Conservation (phyloP, 2,329 filamentous ascomycete species). For the Penicillium brevicompactum region DNA sequence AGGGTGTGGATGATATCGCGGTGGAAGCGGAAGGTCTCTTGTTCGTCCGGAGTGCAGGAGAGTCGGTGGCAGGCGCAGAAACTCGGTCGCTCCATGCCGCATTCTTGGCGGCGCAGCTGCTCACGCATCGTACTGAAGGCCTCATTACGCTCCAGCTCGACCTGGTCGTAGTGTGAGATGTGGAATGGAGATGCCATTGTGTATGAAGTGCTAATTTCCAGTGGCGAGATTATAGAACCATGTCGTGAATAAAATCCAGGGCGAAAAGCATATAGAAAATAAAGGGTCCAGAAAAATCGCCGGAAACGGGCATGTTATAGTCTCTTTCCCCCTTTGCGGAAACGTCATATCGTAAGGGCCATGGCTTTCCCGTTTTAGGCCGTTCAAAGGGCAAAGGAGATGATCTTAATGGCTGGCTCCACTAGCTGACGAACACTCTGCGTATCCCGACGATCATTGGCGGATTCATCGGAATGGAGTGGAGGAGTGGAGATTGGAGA, state of each 20-base stretch:
- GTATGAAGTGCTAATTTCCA: background rate
- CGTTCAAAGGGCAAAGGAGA: slow-evolving; percentile 19
- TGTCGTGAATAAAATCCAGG: slow-evolving; percentile 3
- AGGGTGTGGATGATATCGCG: slow-evolving; percentile 62
- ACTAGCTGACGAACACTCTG: slow-evolving; percentile 28
- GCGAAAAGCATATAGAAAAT: background rate
- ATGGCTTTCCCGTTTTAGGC: slow-evolving; percentile 10
- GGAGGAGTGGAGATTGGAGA: slow-evolving; percentile 11
- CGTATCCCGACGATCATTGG: slow-evolving; percentile 10
- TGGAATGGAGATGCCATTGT: slow-evolving; percentile 35
- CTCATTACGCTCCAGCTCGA: slow-evolving; percentile 37
- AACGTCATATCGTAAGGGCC: slow-evolving; percentile 24
- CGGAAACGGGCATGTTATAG: slow-evolving; percentile 26
- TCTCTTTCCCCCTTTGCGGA: slow-evolving; percentile 21
- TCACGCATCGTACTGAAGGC: slow-evolving; percentile 37
- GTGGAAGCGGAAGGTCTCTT: slow-evolving; percentile 50
- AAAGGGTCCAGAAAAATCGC: slow-evolving; percentile 12
- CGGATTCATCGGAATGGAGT: slow-evolving; percentile 1
- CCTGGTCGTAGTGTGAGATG: slow-evolving; percentile 33
- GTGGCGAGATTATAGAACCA: slow-evolving; percentile 15
- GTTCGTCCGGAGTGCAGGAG: slow-evolving; percentile 32
- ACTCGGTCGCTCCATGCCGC: slow-evolving; percentile 38
- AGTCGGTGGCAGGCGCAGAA: slow-evolving; percentile 41
- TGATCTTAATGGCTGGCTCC: slow-evolving; percentile 23
- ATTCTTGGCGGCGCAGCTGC: slow-evolving; percentile 38